Evolutionary conservation across 108 stramenopile species (phyloP).

Genomic region (Fragilaria crotonensis): DNA sequence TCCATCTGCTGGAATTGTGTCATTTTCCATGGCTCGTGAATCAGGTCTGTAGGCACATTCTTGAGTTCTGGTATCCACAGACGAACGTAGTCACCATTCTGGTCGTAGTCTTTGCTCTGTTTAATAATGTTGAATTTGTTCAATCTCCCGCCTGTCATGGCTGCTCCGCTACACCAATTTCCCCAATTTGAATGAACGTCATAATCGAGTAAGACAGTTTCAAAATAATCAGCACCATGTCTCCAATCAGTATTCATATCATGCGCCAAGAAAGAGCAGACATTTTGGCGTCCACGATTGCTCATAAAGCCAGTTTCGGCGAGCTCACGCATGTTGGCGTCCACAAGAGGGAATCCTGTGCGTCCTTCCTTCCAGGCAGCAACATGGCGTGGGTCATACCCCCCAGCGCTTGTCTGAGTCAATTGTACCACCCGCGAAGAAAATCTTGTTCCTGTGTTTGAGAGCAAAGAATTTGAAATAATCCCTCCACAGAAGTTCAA

Average conservation of each 20-base stretch:
- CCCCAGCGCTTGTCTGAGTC: conserved; percentile 40
- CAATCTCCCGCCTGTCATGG: conserved; percentile 90
- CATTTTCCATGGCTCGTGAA: conserved; percentile 90
- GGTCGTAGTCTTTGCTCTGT: conserved; percentile 93
- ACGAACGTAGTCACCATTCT: conserved; percentile 89
- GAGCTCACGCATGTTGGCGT: conserved; percentile 99
- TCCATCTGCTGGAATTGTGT: conserved; percentile 66
- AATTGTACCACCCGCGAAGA: conserved; percentile 70
- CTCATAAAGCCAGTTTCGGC: conserved; percentile 94
- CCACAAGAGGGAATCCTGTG: conserved; percentile 89
- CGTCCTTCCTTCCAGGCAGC: conserved; percentile 77
- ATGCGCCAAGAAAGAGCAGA: conserved; percentile 85
- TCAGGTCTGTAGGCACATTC: conserved; percentile 63
- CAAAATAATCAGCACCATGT: conserved; percentile 91
- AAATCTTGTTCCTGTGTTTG: conserved; percentile 83
- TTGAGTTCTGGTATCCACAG: conserved; percentile 92
- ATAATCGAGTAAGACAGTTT: conserved; percentile 87
- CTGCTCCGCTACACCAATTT: conserved; percentile 88
- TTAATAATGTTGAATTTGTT: conserved; percentile 94
- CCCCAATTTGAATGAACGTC: conserved; percentile 94
- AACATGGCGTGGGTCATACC: conserved; percentile 48
- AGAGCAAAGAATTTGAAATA: conserved; percentile 90
- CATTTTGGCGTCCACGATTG: conserved; percentile 96
- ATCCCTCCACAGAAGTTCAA: conserved; percentile 95
- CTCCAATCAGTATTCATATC: conserved; percentile 97